Conservation (phyloP, 208 protist species). For the Trypanosoma vivax region DNA sequence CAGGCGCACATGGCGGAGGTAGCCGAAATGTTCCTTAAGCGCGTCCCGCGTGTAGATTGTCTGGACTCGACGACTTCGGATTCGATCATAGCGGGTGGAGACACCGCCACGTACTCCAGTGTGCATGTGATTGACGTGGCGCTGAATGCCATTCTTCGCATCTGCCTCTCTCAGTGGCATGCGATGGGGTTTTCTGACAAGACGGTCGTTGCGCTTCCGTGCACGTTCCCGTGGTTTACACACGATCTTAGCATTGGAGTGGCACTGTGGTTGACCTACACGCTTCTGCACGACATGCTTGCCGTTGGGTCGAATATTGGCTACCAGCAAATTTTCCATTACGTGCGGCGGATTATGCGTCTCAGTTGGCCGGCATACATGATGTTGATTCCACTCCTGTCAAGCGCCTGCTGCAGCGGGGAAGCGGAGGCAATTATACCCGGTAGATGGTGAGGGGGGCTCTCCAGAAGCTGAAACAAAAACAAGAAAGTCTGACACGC, state of each 20-base stretch:
- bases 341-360: conserved; percentile 33
- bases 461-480: neutral
- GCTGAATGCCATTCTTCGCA: conserved; percentile 19
- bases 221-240: conserved; percentile 16
- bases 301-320: neutral
- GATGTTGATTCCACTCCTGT: conserved; percentile 34
- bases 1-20: too few relatives aligned
- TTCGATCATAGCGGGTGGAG: neutral
- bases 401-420: conserved; percentile 16
- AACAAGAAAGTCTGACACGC: too few relatives aligned
- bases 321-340: conserved; percentile 9
- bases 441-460: neutral
- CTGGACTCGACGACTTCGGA: neutral
- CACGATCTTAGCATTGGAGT: conserved; percentile 9
- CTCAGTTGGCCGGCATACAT: conserved; percentile 43
- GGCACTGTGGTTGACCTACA: conserved; percentile 11
- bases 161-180: conserved; percentile 14
- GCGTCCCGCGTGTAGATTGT: conserved; percentile 13
- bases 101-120: neutral
- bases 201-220: conserved; percentile 3
- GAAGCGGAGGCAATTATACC: neutral
- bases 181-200: conserved; percentile 10
- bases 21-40: conserved; percentile 1
- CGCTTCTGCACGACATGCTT: conserved; percentile 1
- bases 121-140: conserved; percentile 22